Evolutionary conservation across 148 eudicot genomes (phyloP).

Genomic region (Diospyros kaki): DNA sequence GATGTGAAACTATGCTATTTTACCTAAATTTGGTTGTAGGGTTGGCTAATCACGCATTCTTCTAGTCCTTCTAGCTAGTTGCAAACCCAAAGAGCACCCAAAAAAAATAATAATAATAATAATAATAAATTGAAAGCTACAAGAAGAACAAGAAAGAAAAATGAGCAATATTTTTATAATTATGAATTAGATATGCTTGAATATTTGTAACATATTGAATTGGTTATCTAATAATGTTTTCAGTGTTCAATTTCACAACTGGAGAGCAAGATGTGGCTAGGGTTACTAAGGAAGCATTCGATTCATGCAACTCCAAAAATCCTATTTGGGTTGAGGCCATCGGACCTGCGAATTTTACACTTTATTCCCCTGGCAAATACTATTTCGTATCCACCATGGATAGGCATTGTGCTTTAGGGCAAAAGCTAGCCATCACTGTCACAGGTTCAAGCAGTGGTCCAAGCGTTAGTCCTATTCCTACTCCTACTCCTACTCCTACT

Average conservation of each 20-base stretch:
- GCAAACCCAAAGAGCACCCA: too few species aligned
- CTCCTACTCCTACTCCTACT: constrained; percentile 11
- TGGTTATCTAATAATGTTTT: not conserved
- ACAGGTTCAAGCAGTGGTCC: not conserved
- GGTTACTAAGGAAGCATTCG: constrained; percentile 34
- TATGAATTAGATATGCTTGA: not conserved
- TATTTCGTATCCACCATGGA: constrained; percentile 32
- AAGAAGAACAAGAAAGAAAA: too few species aligned
- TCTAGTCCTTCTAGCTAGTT: too few species aligned
- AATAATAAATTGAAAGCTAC: too few species aligned
- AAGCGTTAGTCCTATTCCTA: not conserved
- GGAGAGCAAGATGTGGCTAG: constrained; percentile 39
- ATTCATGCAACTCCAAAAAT: constrained; percentile 32
- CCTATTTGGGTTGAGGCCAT: constrained; percentile 14
- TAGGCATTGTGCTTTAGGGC: constrained; percentile 19
- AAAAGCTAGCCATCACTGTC: constrained; percentile 12
- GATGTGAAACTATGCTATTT: too few species aligned
- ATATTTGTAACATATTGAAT: not conserved
- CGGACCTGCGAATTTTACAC: constrained; percentile 23
- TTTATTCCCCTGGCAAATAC: constrained; percentile 13
- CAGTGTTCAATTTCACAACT: constrained; percentile 48
- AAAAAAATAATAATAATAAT: too few species aligned
- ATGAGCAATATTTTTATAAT: too few species aligned
- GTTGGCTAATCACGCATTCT: too few species aligned
- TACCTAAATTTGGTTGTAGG: too few species aligned